phyloP scores from a whole-genome alignment of 1,139 yeast genomes.

The Saccharomyces pastorianus region DNA sequence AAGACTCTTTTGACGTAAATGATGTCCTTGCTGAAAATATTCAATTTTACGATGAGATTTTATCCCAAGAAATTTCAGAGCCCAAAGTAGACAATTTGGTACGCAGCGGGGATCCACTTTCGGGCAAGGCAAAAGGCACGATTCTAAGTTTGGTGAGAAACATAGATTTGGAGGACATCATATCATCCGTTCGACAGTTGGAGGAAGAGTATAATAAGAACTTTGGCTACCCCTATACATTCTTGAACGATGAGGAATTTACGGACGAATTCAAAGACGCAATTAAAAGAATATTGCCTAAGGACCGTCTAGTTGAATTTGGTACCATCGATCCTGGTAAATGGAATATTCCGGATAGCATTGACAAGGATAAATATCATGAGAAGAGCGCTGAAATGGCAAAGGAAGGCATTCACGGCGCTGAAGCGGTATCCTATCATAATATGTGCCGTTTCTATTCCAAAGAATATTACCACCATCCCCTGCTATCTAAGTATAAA shows the following conservation, averaged over 20 bases:
- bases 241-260: conserved; percentile 65
- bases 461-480: conserved; percentile 68
- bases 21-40: conserved; percentile 35
- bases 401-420: conserved; percentile 60
- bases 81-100: conserved; percentile 41
- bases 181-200: conserved; percentile 47
- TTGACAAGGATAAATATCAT: conserved; percentile 35
- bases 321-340: conserved; percentile 44
- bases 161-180: conserved; percentile 45
- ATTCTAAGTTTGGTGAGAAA: conserved; percentile 64
- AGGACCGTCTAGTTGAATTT: conserved; percentile 46
- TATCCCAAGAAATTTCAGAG: conserved; percentile 35
- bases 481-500: conserved; percentile 52
- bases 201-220: conserved; percentile 60
- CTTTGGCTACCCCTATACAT: conserved; percentile 73
- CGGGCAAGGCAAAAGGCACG: conserved; percentile 56
- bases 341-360: conserved; percentile 59
- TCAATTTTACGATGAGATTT: conserved; percentile 32
- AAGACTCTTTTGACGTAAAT: conserved; percentile 11
- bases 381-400: conserved; percentile 47
- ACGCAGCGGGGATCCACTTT: conserved; percentile 17
- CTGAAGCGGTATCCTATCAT: conserved; percentile 64
- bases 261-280: conserved; percentile 44
- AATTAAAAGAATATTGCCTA: conserved; percentile 38
- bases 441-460: conserved; percentile 75